Evolutionary conservation across 2,329 filamentous ascomycete genomes (phyloP), one percentile per base, ranked within the genome.

Genomic region (Penicillium frequentans): DNA sequence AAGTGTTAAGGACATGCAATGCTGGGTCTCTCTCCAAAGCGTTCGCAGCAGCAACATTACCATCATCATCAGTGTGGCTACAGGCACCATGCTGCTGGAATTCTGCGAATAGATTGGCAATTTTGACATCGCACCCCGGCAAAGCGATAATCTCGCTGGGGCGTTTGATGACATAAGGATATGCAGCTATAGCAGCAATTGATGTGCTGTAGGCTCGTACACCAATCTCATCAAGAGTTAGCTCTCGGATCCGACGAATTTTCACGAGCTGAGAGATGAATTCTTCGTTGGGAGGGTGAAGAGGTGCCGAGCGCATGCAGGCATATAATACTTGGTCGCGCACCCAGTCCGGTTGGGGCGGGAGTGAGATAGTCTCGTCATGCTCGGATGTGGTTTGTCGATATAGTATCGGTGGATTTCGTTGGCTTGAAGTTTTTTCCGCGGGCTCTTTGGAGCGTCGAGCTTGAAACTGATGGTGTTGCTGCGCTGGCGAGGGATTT

Each of bases 191-290:
- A 0, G 90, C 79, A 6, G 95, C 91, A 62, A 98, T 96, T 13
- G 89, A 87, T 2, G 89, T 92, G 29, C 90, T 93, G 70, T 98
- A 98, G 0, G 93, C 92, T 49, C 91, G 85, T 0, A 93, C 86
- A 2, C 91, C 91, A 57, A 96, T 86, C 47, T 89, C 82, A 65
- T 97, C 92, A 9, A 86, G 85, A 1, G 83, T 86, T 1, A 97
- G 79, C 16, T 85, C 81, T 23, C 93, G 84, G 2, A 88, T 82
- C 2, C 84, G 85, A 46, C 89, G 85, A 62, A 98, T 91, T 57
- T 88, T 87, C 64, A 86, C 84, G 5, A 99, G 81, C 58, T 90
- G 82, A 1, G 83, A 75, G 43, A 97, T 85, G 70, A 99, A 98
- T 0, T 73, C 73, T 43, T 85, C 80, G 64, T 98, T 98, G 0